Conservation (phyloP, 768 basidiomycete genomes). For the Phaeotremella fagi region DNA sequence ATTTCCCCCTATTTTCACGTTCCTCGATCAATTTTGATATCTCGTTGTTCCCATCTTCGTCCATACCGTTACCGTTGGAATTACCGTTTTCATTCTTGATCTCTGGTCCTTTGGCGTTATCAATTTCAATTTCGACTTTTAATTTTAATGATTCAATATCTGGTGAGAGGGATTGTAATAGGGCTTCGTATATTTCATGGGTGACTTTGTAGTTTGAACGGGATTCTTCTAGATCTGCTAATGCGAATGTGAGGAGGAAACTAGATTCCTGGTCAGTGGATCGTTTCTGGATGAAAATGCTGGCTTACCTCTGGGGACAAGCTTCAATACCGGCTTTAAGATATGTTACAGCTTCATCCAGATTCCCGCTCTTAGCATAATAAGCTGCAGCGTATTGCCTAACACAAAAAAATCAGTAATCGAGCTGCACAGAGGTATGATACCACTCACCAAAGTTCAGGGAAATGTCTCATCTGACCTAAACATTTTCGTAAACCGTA, state of each 20-base stretch:
- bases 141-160: conserved; percentile 42
- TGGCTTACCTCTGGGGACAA: conserved; percentile 67
- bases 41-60: conserved; percentile 49
- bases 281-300: neutral
- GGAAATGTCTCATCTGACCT: conserved; percentile 86
- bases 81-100: conserved; percentile 20
- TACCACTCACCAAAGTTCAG: conserved; percentile 76
- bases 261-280: conserved; percentile 50
- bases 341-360: conserved; percentile 74
- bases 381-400: conserved; percentile 91
- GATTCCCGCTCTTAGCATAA: conserved; percentile 67
- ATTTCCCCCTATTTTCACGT: conserved; percentile 37
- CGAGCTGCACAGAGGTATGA: conserved; percentile 1
- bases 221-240: conserved; percentile 66
- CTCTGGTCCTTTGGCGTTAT: conserved; percentile 49
- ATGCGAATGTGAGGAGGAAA: conserved; percentile 84
- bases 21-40: conserved; percentile 46
- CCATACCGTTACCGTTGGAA: conserved; percentile 13
- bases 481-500: conserved; percentile 84
- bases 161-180: conserved; percentile 61
- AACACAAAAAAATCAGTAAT: neutral
- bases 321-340: conserved; percentile 82
- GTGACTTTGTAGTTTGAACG: conserved; percentile 64
- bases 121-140: conserved; percentile 47
- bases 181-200: conserved; percentile 66